Base-by-base conservation (phyloP, 768 basidiomycete genomes). In the Lactarius deliciosus region DNA sequence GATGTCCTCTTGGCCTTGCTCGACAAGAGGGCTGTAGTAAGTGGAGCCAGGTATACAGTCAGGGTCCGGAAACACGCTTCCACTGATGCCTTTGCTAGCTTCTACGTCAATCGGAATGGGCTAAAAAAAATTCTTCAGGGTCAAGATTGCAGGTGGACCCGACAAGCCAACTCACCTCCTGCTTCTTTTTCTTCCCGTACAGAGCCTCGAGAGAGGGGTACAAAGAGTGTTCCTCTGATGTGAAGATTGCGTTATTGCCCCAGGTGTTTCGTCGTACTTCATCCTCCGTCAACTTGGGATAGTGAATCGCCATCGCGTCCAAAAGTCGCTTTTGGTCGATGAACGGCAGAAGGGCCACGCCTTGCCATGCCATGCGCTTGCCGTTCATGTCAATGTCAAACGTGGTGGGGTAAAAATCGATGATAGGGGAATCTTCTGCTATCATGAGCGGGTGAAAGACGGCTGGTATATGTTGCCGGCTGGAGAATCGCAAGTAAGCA, bases 381-480 rank as follows among this genome's bases (percentile, higher is more conserved):
- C 97, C 97, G 74, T 99, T 99, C 97, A 99, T 99, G 77, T 99
- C 97, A 73, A 98, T 89, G 72, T 96, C 87, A 76, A 99, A 99
- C 18, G 89, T 86, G 0, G 82, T 69, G 0, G 96, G 96, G 77
- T 98, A 98, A 79, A 98, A 98, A 73, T 98, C 96, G 66, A 94
- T 86, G 76, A 98, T 98, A 9, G 94, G 93, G 0, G 96, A 98
- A 38, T 89, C 85, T 57, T 88, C 84, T 3, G 91, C 86, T 4
- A 81, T 84, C 97, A 99, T 99, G 45, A 98, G 84, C 5, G 80
- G 73, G 38, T 97, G 96, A 81, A 98, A 95, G 0, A 86, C 82
- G 36, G 82, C 75, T 2, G 97, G 97, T 57, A 99, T 93, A 75
- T 97, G 95, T 66, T 87, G 80, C 72, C 89, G 92, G 78, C 96